Percentiles rank a stretch among this genome's conserved stretches.
Conservation (phyloP, 2,329 filamentous ascomycete species). For the Lecanicillium sp. region DNA sequence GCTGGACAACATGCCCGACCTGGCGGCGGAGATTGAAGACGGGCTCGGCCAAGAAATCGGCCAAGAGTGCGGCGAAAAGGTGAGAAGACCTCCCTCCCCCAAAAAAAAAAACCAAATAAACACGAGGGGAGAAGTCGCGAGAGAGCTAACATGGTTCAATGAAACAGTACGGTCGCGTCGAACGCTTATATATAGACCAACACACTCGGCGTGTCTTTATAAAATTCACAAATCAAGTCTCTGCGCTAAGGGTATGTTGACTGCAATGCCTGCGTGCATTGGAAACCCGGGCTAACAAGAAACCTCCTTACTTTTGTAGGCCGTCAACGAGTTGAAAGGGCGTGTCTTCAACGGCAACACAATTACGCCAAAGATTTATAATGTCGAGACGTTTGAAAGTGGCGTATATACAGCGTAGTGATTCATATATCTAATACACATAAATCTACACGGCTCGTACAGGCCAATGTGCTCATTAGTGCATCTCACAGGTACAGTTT, state of each 20-base stretch:
- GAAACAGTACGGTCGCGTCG: slow-evolving; percentile 68
- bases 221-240: slow-evolving; percentile 81
- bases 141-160: slow-evolving; percentile 10
- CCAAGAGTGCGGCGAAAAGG: slow-evolving; percentile 81
- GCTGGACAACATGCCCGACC: slow-evolving; percentile 71
- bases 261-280: not conserved
- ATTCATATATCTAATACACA: not conserved
- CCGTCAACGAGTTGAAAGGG: slow-evolving; percentile 83
- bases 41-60: slow-evolving; percentile 89
- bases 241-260: slow-evolving; percentile 67
- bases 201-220: slow-evolving; percentile 71
- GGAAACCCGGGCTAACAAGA: slow-evolving; percentile 6
- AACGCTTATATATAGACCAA: slow-evolving; percentile 68
- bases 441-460: not conserved
- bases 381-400: slow-evolving; percentile 72
- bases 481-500: too few relatives aligned
- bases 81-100: slow-evolving; percentile 18
- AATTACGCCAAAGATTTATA: slow-evolving; percentile 76
- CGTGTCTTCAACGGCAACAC: slow-evolving; percentile 81
- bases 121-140: too few relatives aligned
- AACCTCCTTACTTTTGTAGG: slow-evolving; percentile 36
- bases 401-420: slow-evolving; percentile 39
- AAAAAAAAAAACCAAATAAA: too few relatives aligned
- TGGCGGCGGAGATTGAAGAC: slow-evolving; percentile 68
- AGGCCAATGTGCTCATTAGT: too few relatives aligned